Evolutionary conservation across 345 rosid species (phyloP).

Genomic region (Brassica nigra): DNA sequence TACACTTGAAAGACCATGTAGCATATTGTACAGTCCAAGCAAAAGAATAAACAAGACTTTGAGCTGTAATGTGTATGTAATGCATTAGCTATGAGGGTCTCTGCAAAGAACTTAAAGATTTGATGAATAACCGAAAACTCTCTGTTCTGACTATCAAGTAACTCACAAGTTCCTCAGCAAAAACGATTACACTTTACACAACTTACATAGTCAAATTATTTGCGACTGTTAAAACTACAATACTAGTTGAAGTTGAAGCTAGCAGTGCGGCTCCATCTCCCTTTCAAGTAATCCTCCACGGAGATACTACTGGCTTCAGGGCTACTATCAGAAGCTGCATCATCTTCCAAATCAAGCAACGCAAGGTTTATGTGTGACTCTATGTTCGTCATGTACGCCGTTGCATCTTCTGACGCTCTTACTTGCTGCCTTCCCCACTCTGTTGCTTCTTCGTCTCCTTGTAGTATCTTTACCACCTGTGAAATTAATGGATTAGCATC

Average conservation of each 20-base stretch:
- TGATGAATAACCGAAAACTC: too few species aligned
- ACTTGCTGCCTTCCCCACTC: slow-evolving; percentile 70
- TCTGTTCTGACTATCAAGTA: too few species aligned
- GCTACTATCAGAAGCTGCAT: slow-evolving; percentile 62
- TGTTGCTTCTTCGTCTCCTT: slow-evolving; percentile 70
- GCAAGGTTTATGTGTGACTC: slow-evolving; percentile 85
- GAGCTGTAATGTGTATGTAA: background rate
- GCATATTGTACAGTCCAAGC: background rate
- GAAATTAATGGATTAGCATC: background rate
- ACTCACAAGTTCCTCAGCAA: too few species aligned
- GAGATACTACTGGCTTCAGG: slow-evolving; percentile 54
- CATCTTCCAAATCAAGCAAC: slow-evolving; percentile 74
- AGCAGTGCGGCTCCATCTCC: slow-evolving; percentile 78
- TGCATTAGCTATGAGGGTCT: background rate
- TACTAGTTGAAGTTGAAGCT: slow-evolving; percentile 58
- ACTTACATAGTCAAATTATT: too few species aligned
- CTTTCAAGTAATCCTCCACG: slow-evolving; percentile 72
- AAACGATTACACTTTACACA: too few species aligned
- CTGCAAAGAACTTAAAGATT: too few species aligned
- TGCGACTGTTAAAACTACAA: slow-evolving; percentile 7
- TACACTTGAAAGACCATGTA: slow-evolving; percentile 44
- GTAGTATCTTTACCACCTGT: slow-evolving; percentile 79
- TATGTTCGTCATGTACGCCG: slow-evolving; percentile 52
- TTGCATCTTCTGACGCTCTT: slow-evolving; percentile 55
- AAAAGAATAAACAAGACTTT: background rate